A percentile compares a stretch with the other conserved stretches of the same genome.
Evolutionary conservation across 2,329 filamentous ascomycete genomes (phyloP).

Genomic region (Rosellinia necatrix): DNA sequence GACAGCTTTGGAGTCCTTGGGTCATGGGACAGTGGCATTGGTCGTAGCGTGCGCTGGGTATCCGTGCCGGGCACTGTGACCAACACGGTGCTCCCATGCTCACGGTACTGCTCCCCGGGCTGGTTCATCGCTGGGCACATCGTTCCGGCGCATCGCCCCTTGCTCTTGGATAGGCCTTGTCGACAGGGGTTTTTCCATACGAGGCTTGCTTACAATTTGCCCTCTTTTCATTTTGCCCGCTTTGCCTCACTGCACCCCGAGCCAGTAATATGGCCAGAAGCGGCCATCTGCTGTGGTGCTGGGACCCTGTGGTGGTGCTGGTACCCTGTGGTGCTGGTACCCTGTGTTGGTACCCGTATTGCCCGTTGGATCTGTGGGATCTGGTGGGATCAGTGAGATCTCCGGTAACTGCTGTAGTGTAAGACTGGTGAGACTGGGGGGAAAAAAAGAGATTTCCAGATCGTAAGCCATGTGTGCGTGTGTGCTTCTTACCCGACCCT

Average conservation of each 20-base stretch:
- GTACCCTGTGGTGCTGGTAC: too few species aligned
- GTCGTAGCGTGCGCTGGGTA: constrained; percentile 6
- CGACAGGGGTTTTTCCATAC: constrained; percentile 14
- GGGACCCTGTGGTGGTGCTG: too few species aligned
- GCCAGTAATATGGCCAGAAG: background rate
- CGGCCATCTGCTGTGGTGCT: background rate
- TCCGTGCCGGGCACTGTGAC: constrained; percentile 21
- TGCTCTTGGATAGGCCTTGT: constrained; percentile 14
- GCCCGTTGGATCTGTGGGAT: constrained; percentile 15
- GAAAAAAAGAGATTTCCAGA: constrained; percentile 3
- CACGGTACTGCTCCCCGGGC: too few species aligned
- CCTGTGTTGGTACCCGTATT: background rate
- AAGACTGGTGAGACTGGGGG: constrained; percentile 8
- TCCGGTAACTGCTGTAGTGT: constrained; percentile 5
- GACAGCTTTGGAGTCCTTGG: constrained; percentile 21
- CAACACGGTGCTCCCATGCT: constrained; percentile 24
- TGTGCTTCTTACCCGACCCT: constrained; percentile 10
- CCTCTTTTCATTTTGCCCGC: constrained; percentile 10
- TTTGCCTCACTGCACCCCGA: background rate
- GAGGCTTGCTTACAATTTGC: constrained; percentile 24
- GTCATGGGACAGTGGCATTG: constrained; percentile 19
- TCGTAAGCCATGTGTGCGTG: constrained; percentile 13
- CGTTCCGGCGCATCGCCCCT: too few species aligned
- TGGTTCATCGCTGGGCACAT: constrained; percentile 12
- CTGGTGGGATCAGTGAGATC: background rate